A percentile compares a stretch with the other conserved stretches of the same genome.
Conservation (phyloP, 306 rosid genomes). For the Cotoneaster glaucophyllus region DNA sequence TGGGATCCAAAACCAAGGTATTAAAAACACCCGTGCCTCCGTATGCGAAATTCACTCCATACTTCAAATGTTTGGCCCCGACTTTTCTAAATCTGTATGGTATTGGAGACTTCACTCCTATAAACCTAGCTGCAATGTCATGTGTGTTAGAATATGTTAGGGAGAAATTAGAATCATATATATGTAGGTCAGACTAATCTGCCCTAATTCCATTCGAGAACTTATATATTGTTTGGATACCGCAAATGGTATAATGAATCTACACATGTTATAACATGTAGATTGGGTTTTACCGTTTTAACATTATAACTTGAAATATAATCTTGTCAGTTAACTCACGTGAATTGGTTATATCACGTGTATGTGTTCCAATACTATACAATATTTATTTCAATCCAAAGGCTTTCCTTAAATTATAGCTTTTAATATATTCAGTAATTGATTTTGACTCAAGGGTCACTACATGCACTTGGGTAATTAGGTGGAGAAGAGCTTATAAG, state of each 20-base stretch:
- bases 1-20: conserved; percentile 46
- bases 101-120: conserved; percentile 68
- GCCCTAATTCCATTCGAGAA: too few relatives aligned
- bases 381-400: background rate
- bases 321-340: too few relatives aligned
- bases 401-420: background rate
- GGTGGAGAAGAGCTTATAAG: too few relatives aligned
- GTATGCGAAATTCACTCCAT: conserved; percentile 81
- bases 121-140: conserved; percentile 45
- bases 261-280: too few relatives aligned
- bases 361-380: too few relatives aligned
- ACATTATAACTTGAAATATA: background rate
- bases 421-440: too few relatives aligned
- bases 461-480: background rate
- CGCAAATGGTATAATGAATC: too few relatives aligned
- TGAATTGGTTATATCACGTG: too few relatives aligned
- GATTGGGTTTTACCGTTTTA: too few relatives aligned
- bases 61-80: conserved; percentile 30
- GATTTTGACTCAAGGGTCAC: too few relatives aligned
- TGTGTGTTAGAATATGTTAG: background rate
- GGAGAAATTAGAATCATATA: background rate
- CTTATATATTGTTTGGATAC: background rate
- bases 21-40: conserved; percentile 87
- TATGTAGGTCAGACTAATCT: too few relatives aligned
- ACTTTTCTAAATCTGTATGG: conserved; percentile 56